Percentiles rank a stretch among this genome's conserved stretches.
phyloP scores from a whole-genome alignment of 225 moss, liverwort and hornwort species.

The Physcomitrellopsis africana region DNA sequence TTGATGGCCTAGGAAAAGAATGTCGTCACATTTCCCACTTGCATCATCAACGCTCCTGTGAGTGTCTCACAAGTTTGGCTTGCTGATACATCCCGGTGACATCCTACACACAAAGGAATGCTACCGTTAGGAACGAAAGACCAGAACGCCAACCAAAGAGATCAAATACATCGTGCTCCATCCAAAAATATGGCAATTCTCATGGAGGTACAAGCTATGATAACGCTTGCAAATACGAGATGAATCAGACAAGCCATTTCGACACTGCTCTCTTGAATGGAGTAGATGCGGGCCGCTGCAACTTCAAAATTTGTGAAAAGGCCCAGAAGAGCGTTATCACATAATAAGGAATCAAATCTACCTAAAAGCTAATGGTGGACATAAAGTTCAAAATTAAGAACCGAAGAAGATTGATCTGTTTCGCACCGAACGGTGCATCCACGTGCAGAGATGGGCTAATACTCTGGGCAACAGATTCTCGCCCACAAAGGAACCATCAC shows the following conservation, averaged over 20 bases:
- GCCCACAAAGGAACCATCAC: no score
- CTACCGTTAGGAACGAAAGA: not conserved
- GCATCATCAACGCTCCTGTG: conserved; percentile 5
- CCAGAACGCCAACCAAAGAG: not conserved
- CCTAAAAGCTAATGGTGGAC: not conserved
- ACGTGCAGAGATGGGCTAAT: no score
- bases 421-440: no score
- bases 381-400: not conserved
- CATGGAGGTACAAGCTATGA: no score
- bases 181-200: not conserved
- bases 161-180: no score
- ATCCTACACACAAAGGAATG: conserved; percentile 16
- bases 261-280: no score
- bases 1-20: not conserved
- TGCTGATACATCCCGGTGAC: conserved; percentile 15
- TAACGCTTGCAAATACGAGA: not conserved
- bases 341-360: not conserved
- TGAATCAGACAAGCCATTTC: not conserved
- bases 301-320: no score
- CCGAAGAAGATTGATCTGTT: no score
- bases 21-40: not conserved
- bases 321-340: not conserved
- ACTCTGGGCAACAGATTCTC: no score
- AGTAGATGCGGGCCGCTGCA: no score
- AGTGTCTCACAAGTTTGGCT: conserved; percentile 4